A percentile compares a stretch with the other conserved stretches of the same genome.
phyloP scores from a whole-genome alignment of 2,329 filamentous ascomycete species.

The Hypoxylon sp. region DNA sequence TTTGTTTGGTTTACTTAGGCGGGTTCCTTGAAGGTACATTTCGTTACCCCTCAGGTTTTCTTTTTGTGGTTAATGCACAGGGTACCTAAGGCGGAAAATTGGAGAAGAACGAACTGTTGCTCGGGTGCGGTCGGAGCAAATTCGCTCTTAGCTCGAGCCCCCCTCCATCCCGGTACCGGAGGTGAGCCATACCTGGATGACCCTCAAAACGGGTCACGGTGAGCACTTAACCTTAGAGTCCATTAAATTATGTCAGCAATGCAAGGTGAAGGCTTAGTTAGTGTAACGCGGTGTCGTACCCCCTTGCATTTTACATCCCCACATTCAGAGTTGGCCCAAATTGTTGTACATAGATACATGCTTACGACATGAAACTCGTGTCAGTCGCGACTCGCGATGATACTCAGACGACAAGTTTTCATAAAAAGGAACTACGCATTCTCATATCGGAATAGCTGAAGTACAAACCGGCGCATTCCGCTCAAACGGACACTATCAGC shows the following conservation, averaged over 20 bases:
- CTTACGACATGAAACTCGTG: neutral
- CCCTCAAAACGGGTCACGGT: slow-evolving; percentile 16
- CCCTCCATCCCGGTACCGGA: slow-evolving; percentile 32
- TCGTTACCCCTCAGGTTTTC: slow-evolving; percentile 6
- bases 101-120: slow-evolving; percentile 11
- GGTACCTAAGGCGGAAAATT: slow-evolving; percentile 2
- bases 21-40: too few relatives aligned
- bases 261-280: slow-evolving; percentile 16
- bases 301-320: neutral
- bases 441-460: neutral
- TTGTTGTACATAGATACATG: neutral
- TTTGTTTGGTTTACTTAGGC: slow-evolving; percentile 15
- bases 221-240: neutral
- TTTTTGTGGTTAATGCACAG: neutral
- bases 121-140: slow-evolving; percentile 36
- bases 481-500: neutral
- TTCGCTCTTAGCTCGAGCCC: slow-evolving; percentile 18
- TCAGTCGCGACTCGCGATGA: slow-evolving; percentile 4
- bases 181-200: neutral
- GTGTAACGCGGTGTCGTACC: slow-evolving; percentile 17
- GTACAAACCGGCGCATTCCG: neutral
- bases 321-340: slow-evolving; percentile 7
- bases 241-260: slow-evolving; percentile 28
- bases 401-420: neutral
- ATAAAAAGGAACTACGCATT: neutral